Evolutionary conservation across 805 yeast genomes (phyloP).

Genomic region (Helenozyma baotianmanensis): DNA sequence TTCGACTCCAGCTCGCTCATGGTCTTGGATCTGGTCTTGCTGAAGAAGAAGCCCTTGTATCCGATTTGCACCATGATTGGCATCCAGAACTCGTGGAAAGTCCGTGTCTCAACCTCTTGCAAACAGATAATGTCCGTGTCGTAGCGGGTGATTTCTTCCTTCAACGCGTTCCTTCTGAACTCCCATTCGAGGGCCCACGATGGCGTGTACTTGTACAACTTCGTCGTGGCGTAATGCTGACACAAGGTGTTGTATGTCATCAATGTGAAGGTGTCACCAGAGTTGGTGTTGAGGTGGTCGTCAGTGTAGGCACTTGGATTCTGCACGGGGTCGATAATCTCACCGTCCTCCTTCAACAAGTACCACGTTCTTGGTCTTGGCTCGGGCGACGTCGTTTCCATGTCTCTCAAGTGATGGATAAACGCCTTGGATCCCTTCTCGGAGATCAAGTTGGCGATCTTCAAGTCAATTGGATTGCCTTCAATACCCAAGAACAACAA

Average conservation of each 20-base stretch:
- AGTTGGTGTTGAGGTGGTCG: conserved; percentile 22
- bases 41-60: conserved; percentile 76
- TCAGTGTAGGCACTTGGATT: conserved; percentile 29
- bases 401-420: conserved; percentile 76
- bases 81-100: conserved; percentile 82
- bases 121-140: conserved; percentile 80
- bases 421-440: conserved; percentile 83
- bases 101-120: conserved; percentile 91
- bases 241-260: conserved; percentile 89
- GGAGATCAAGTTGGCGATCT: conserved; percentile 61
- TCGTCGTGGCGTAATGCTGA: conserved; percentile 91
- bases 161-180: conserved; percentile 72
- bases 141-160: conserved; percentile 62
- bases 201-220: conserved; percentile 90
- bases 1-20: conserved; percentile 76
- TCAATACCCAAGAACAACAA: conserved; percentile 86
- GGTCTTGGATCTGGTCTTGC: conserved; percentile 88
- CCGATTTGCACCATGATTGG: conserved; percentile 71
- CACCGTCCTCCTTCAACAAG: conserved; percentile 72
- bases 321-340: conserved; percentile 36
- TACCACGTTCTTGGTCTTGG: conserved; percentile 83
- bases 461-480: conserved; percentile 79
- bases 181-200: conserved; percentile 97
- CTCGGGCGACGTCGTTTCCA: conserved; percentile 60
- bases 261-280: conserved; percentile 55